A percentile compares a stretch with the other conserved stretches of the same genome.
Conservation (phyloP, 2,329 filamentous ascomycete genomes). For the Onygenales sp. region DNA sequence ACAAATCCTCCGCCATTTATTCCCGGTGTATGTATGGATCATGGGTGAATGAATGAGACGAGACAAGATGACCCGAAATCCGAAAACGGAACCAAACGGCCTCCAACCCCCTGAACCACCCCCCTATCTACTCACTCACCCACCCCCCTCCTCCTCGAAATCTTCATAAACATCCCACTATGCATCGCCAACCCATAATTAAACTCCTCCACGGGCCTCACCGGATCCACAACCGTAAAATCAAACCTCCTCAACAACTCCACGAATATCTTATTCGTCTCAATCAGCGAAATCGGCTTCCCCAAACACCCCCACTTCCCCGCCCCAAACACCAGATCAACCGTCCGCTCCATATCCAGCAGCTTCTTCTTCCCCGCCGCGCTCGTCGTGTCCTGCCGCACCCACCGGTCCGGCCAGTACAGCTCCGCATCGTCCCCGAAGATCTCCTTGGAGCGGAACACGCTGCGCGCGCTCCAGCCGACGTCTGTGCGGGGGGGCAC, state of each 20-base stretch:
- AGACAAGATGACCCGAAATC: too few species aligned
- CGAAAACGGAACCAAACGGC: too few species aligned
- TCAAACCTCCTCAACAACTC: not conserved
- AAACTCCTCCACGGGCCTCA: too few species aligned
- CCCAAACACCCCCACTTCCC: constrained; percentile 4
- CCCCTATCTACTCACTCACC: too few species aligned
- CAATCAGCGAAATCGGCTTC: constrained; percentile 4
- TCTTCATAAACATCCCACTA: too few species aligned
- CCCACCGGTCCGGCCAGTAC: constrained; percentile 43
- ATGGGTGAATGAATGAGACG: too few species aligned
- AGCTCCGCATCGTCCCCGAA: constrained; percentile 26
- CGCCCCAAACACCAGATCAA: constrained; percentile 6
- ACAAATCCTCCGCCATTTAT: too few species aligned
- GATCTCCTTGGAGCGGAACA: constrained; percentile 24
- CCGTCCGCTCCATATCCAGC: constrained; percentile 1
- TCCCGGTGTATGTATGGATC: too few species aligned
- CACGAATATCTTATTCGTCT: constrained; percentile 5
- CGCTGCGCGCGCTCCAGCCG: constrained; percentile 33
- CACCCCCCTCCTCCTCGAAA: too few species aligned
- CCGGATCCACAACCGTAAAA: too few species aligned
- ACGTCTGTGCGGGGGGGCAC: constrained; percentile 41
- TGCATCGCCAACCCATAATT: too few species aligned
- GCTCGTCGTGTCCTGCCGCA: constrained; percentile 12
- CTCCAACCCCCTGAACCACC: too few species aligned
- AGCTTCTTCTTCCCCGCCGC: not conserved